Evolutionary conservation across 176 grass and related monocot species (phyloP), one percentile per base, ranked within the genome.

Genomic region (Elaeis guineensis): DNA sequence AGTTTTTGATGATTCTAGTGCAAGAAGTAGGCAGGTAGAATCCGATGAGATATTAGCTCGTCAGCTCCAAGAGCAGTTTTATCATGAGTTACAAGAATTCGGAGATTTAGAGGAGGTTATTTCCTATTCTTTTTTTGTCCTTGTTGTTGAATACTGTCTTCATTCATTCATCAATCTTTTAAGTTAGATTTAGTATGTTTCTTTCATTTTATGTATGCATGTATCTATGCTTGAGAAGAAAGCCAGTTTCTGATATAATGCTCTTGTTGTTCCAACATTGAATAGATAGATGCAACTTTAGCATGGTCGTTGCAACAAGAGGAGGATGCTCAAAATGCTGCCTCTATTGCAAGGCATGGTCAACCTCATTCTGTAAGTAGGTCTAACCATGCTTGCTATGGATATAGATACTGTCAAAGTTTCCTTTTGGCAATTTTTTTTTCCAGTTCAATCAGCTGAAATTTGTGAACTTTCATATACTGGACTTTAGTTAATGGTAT

Each of bases 1-100:
- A 14, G 35, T 44, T 44, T 44, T 44, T 77, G 62, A 74, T 56
- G 54, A 80, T 29, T 48, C 62, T 57, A 70, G 79, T 69, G 21
- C 70, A 54, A 82, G 52, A 64, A 56, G 60, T 55, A 84, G 56
- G 52, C 86, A 90, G 62, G 76, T 95, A 72, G 71, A 95, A 57
- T 68, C 78, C 8, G 90, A 95, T 68, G 86, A 87, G 63, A 21
- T 65, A 35, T 67, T 95, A 59, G 90, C 86, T 24, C 71, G 75
- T 21, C 62, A 58, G 21, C 90, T 95, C 65, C 86, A 95, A 25
- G 77, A 87, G 64, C 71, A 87, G 75, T 83, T 90, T 39, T 71
- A 87, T 83, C 59, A 81, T 71, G 86, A 84, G 63, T 50, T 51
- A 1, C 57, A 51, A 59, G 78, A 67, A 44, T 73, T 69, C 17